Conservation (phyloP, 1,284 basidiomycete species). For the Ceratobasidium sp. region DNA sequence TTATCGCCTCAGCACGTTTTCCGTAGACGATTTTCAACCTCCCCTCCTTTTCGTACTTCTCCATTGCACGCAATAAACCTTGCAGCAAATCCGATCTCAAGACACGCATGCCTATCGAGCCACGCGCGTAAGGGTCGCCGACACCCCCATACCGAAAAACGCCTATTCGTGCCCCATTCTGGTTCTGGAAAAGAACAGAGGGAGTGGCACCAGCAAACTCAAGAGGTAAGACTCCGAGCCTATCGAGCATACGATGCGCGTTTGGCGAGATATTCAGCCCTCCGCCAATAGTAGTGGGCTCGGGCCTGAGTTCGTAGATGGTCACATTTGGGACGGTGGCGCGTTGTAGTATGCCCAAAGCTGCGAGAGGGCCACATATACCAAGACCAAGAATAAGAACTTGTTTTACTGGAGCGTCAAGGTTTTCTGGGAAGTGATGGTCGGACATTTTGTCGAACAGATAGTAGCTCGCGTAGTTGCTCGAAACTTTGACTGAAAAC, state of each 20-base stretch:
- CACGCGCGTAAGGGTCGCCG: slow-evolving; percentile 41
- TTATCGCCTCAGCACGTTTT: slow-evolving; percentile 33
- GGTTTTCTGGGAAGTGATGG: neutral
- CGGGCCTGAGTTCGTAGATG: slow-evolving; percentile 43
- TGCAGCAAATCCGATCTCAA: slow-evolving; percentile 38
- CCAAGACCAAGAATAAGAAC: slow-evolving; percentile 35
- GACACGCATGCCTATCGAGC: slow-evolving; percentile 42
- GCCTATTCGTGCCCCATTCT: slow-evolving; percentile 35
- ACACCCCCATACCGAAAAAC: slow-evolving; percentile 41
- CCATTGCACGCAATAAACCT: slow-evolving; percentile 36
- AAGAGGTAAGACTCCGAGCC: slow-evolving; percentile 41
- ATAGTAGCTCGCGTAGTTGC: neutral
- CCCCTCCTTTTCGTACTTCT: slow-evolving; percentile 39
- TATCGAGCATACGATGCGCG: slow-evolving; percentile 40
- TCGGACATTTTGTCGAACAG: neutral
- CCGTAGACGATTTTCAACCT: slow-evolving; percentile 41
- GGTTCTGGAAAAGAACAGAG: slow-evolving; percentile 30
- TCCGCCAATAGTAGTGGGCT: slow-evolving; percentile 43
- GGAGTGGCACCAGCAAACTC: slow-evolving; percentile 35
- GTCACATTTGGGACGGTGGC: slow-evolving; percentile 31
- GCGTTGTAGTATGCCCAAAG: slow-evolving; percentile 40
- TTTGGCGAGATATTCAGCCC: slow-evolving; percentile 44
- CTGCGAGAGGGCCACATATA: slow-evolving; percentile 40
- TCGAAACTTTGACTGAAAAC: no score
- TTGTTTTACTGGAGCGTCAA: slow-evolving; percentile 36